Percentiles rank a stretch among this genome's conserved stretches.
phyloP scores from a whole-genome alignment of 805 yeast species.

The Helenozyma baotianmanensis region DNA sequence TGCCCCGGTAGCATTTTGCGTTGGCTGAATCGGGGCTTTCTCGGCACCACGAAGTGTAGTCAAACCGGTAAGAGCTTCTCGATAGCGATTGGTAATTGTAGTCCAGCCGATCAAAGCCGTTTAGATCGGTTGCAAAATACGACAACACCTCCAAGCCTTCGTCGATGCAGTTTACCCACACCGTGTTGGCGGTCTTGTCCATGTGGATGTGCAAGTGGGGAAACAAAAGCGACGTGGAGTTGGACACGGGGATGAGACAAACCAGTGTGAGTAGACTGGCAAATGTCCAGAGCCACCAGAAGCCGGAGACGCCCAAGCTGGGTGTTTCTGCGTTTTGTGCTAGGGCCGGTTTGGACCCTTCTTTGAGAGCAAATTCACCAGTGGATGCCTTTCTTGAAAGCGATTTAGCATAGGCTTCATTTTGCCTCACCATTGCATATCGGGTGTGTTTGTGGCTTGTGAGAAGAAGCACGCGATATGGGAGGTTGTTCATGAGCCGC shows the following conservation, averaged over 20 bases:
- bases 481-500: too few species aligned
- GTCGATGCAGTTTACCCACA: conserved; percentile 29
- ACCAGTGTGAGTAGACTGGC: conserved; percentile 5
- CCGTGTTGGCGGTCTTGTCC: conserved; percentile 27
- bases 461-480: too few species aligned
- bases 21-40: conserved; percentile 17
- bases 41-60: conserved; percentile 48
- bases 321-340: neutral
- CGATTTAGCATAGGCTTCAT: too few species aligned
- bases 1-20: conserved; percentile 27
- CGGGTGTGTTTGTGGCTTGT: too few species aligned
- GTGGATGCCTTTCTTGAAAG: too few species aligned
- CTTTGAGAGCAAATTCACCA: too few species aligned
- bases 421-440: too few species aligned
- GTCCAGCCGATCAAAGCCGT: conserved; percentile 7
- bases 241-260: conserved; percentile 9
- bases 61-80: conserved; percentile 39
- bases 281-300: conserved; percentile 10
- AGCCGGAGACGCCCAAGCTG: too few species aligned
- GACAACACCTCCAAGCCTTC: conserved; percentile 43
- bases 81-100: conserved; percentile 13
- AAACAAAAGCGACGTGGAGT: conserved; percentile 11
- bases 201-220: conserved; percentile 44
- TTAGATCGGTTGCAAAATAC: conserved; percentile 42
- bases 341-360: too few species aligned